Base-by-base conservation (phyloP, 2,329 filamentous ascomycete species). In the Fusarium xyrophilum region DNA sequence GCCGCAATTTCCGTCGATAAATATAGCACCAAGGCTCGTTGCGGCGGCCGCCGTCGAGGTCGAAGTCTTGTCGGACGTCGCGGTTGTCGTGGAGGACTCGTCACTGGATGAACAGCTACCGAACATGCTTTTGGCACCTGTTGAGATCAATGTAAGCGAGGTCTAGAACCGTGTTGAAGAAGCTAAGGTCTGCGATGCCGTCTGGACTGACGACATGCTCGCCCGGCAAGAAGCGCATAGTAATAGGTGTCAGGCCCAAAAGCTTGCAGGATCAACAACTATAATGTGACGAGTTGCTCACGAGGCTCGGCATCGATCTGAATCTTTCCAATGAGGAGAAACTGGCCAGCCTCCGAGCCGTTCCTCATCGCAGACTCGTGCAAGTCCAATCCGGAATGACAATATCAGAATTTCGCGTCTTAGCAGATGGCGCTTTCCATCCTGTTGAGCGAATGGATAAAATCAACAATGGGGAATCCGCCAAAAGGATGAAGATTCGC, bases 231-330 rank as follows among this genome's bases (percentile, higher is more conserved):
- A 44, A 21, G 13, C 13, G 4, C 2, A 44, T 2, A 3, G 19
- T 1, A 1, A 27, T 39, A 3, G 32, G 39, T 1, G 40, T 35
- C 0, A 19, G 23, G 15, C 50, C 56, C 13, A 59, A 56, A 21
- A 1, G 11, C 0, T 5, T 56, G 2, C 32, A 36, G 4, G 32
- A 59, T 5, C 36, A 35, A 1, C 50, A 59, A 2, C 11, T 14
- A 7, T 48, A 56, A 2, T 59, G 9, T 19, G 38, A 39, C 8
- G 50, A 59, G 5, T 14, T 32, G 0, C 21, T 43, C 6, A 8
- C 5, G 10, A 44, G 7, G 0, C 11, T 59, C 6, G 38, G n/a
- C 0, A 44, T 59, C 3, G 1, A 40, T 3, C 7, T 11, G 0
- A 14, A 11, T 5, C 25, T 44, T 6, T 5, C 33, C 6, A 4